Evolutionary conservation across 1,284 basidiomycete genomes (phyloP).

Genomic region (Trichosporon coremiiforme): DNA sequence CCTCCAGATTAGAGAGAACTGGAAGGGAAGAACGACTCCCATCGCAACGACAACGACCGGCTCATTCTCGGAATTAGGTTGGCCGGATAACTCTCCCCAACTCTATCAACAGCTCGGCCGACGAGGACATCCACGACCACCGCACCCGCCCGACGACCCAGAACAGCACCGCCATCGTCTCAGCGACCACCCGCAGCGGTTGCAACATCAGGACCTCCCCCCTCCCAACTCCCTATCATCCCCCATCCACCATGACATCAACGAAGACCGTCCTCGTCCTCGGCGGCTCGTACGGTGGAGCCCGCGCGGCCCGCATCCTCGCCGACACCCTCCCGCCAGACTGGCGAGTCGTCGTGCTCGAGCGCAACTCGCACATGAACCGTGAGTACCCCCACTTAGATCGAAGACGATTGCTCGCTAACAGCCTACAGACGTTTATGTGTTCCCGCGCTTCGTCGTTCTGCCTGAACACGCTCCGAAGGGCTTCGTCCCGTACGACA

Average conservation of each 20-base stretch:
- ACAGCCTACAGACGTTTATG: slow-evolving; percentile 55
- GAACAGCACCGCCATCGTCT: too few species aligned
- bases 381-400: slow-evolving; percentile 36
- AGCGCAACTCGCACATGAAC: slow-evolving; percentile 65
- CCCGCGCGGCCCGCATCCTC: slow-evolving; percentile 64
- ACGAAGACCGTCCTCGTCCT: slow-evolving; percentile 62
- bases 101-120: too few species aligned
- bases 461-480: slow-evolving; percentile 58
- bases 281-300: slow-evolving; percentile 65
- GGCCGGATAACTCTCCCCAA: too few species aligned
- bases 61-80: too few species aligned
- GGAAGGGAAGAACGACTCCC: too few species aligned
- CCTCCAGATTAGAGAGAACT: too few species aligned
- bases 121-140: too few species aligned
- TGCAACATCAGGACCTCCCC: too few species aligned
- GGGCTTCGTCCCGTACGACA: slow-evolving; percentile 68
- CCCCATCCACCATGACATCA: background rate
- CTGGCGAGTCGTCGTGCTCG: slow-evolving; percentile 71
- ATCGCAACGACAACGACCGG: too few species aligned
- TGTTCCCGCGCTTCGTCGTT: slow-evolving; percentile 59
- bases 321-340: slow-evolving; percentile 63
- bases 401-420: background rate
- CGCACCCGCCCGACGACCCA: too few species aligned
- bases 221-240: background rate
- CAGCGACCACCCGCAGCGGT: too few species aligned